Percentiles rank a stretch among this genome's conserved stretches.
These are phyloP conservation scores for Yarrowia yakushimensis DNA, from an alignment of 805 yeast species.

Conservation along the genomic window DNA sequence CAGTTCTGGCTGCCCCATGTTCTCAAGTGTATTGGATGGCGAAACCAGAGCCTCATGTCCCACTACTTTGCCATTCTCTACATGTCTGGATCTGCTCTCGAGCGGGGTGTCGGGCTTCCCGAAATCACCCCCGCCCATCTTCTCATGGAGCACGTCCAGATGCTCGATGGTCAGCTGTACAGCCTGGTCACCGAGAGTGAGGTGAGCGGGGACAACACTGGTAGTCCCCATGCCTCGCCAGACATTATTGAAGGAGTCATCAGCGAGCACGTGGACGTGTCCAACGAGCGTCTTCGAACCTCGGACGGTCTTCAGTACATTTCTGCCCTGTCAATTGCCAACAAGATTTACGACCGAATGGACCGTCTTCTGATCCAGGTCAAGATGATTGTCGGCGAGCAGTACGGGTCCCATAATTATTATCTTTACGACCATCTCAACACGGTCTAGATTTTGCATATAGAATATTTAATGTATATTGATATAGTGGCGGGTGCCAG, in stretches of 20 bases:
- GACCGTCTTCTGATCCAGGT: slow-evolving; percentile 36
- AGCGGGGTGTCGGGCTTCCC: slow-evolving; percentile 36
- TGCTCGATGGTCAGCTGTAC: slow-evolving; percentile 25
- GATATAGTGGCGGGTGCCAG: background rate
- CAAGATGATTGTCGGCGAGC: slow-evolving; percentile 40
- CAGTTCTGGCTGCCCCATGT: slow-evolving; percentile 30
- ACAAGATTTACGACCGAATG: slow-evolving; percentile 36
- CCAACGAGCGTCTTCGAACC: slow-evolving; percentile 17
- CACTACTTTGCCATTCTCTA: slow-evolving; percentile 36
- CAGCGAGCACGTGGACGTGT: background rate
- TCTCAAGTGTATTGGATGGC: slow-evolving; percentile 35
- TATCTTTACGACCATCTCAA: slow-evolving; percentile 27
- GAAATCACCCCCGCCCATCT: slow-evolving; percentile 36
- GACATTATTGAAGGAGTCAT: background rate
- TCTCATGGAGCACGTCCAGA: slow-evolving; percentile 27
- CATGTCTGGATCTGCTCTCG: slow-evolving; percentile 36
- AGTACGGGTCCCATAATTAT: slow-evolving; percentile 32
- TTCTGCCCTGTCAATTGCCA: slow-evolving; percentile 33
- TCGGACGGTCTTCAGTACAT: slow-evolving; percentile 33
- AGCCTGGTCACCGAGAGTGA: background rate
- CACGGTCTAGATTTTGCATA: slow-evolving; percentile 18
- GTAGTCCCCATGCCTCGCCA: background rate
- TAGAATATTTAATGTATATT: slow-evolving; percentile 10
- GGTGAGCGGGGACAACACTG: background rate
- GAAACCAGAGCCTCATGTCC: slow-evolving; percentile 32